Percentiles rank a stretch among this genome's conserved stretches.
These are phyloP conservation scores for Paxillus involutus DNA, from an alignment of 768 basidiomycete species.

Conservation along the genomic window DNA sequence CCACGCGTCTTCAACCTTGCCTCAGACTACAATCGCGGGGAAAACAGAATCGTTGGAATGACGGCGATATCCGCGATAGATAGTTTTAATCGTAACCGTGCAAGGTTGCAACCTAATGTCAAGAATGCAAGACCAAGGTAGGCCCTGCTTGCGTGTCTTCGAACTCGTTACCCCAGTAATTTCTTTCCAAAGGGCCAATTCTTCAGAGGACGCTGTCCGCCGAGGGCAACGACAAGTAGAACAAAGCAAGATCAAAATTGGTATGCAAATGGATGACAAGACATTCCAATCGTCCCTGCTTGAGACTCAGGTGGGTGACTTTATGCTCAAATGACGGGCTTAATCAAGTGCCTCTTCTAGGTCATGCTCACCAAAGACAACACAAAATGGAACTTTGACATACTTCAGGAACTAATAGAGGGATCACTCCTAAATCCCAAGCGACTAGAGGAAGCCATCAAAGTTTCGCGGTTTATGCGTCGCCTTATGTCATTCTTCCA, in stretches of 20 bases:
- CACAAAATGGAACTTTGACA: constrained; percentile 90
- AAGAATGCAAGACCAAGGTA: constrained; percentile 69
- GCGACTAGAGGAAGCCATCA: constrained; percentile 92
- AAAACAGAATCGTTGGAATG: constrained; percentile 80
- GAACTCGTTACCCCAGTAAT: not conserved
- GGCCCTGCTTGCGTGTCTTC: constrained; percentile 7
- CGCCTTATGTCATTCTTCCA: constrained; percentile 92
- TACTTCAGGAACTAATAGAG: constrained; percentile 84
- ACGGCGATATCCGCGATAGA: constrained; percentile 86
- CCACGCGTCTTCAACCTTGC: constrained; percentile 86
- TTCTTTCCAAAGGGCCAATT: constrained; percentile 57
- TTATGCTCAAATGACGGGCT: not conserved
- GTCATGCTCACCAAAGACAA: constrained; percentile 88
- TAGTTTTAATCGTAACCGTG: constrained; percentile 88
- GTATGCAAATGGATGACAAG: constrained; percentile 94
- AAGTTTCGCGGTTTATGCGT: constrained; percentile 85
- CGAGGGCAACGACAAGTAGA: constrained; percentile 90
- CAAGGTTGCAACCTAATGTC: constrained; percentile 61
- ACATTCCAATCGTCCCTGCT: constrained; percentile 82
- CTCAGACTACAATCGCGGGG: constrained; percentile 73
- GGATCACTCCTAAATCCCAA: constrained; percentile 91
- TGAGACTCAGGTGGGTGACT: constrained; percentile 72
- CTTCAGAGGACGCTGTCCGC: constrained; percentile 81
- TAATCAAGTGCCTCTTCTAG: constrained; percentile 35
- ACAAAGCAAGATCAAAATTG: constrained; percentile 84